phyloP scores from a whole-genome alignment of 202 grass and related monocot genomes.

The Schoenoplectus tabernaemontani region DNA sequence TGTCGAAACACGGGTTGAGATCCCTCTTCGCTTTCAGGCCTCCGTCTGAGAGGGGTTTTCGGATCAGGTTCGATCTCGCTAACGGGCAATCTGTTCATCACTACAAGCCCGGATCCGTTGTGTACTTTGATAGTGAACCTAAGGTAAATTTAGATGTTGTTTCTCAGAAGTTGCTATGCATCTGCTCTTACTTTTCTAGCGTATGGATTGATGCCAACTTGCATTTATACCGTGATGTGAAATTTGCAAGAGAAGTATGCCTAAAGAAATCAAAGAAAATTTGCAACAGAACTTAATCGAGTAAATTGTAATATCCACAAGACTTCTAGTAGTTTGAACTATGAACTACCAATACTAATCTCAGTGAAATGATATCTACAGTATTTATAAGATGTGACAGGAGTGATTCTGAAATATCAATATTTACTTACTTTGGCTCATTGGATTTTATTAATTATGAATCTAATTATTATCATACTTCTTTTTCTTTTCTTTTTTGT shows the following conservation, averaged over 20 bases:
- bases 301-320: too few relatives aligned
- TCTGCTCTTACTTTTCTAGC: background rate
- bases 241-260: too few relatives aligned
- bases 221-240: background rate
- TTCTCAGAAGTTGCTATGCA: background rate
- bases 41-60: slow-evolving; percentile 35
- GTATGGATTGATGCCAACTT: background rate
- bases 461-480: background rate
- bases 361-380: background rate
- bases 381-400: background rate
- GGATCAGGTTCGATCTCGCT: slow-evolving; percentile 38
- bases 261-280: too few relatives aligned
- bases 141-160: slow-evolving; percentile 26
- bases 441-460: background rate
- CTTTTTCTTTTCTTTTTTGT: background rate
- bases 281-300: too few relatives aligned
- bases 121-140: slow-evolving; percentile 63
- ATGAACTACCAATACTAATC: background rate
- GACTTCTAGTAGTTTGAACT: too few relatives aligned
- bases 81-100: slow-evolving; percentile 37
- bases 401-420: background rate
- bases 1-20: slow-evolving; percentile 33
- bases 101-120: slow-evolving; percentile 48
- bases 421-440: background rate
- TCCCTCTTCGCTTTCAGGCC: slow-evolving; percentile 56